Base-by-base conservation (phyloP, 129 eudicot species). In the Centrapalus pauciflorus region DNA sequence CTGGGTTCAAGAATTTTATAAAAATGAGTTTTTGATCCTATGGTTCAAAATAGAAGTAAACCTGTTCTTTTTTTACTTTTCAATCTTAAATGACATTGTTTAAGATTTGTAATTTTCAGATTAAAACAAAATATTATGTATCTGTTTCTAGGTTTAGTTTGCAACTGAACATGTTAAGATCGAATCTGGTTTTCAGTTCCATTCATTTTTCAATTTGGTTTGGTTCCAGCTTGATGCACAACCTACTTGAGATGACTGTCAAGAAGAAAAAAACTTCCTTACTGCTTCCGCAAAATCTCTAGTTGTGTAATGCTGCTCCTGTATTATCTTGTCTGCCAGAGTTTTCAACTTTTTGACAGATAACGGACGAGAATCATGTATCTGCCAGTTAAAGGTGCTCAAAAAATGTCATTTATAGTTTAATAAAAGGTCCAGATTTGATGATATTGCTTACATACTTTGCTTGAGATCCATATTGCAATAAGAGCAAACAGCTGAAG, bases 401-500 rank as follows among this genome's bases (percentile, higher is more conserved):
- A 25, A 11, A 29, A 16, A 49, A 67, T 34, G 21, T 1, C 6
- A 62, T 38, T 5, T 7, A 58, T 33, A 27, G 74, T 32, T 28
- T n/a, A n/a, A n/a, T n/a, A 55, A 66, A 66, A 25, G 23, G 14
- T 55, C 9, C 17, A 20, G 28, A 4, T 10, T 64, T 6, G 13
- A 48, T 69, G 64, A 19, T 27, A 27, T 69, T 25, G 57, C 32
- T 25, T 45, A 40, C 73, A 35, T 87, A 87, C 90, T 85, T 91
- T 91, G 85, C 88, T 81, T 56, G 96, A 74, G 65, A 91, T 81
- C 98, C 98, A 91, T 64, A 91, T 63, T 16, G 94, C 78, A 67
- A 80, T 69, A 74, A 87, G 88, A 57, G 94, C 82, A 80, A 91
- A 88, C 13, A 87, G 86, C 82, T 91, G 95, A 60, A 91, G 81